Evolutionary conservation across 2,329 filamentous ascomycete genomes (phyloP), one percentile per base, ranked within the genome.

Genomic region (Fusarium newnesense): DNA sequence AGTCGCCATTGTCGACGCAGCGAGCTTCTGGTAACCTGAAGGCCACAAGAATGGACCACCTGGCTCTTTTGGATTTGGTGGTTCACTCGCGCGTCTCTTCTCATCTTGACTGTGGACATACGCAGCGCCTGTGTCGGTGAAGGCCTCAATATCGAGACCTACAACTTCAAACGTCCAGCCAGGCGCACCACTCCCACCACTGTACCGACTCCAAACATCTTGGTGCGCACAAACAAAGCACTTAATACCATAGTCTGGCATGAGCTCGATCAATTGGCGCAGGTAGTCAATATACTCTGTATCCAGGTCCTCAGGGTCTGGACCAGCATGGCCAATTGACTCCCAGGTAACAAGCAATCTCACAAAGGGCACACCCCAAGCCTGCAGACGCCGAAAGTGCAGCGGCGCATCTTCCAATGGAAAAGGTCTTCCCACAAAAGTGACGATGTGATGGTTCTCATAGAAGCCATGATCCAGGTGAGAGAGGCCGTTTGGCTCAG

Each of bases 141-240:
- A 82, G 12, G 81, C 78, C 52, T 81, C 79, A 36, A 82, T 76
- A 60, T 84, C 81, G 4, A 84, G 79, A 1, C 83, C 83, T 3
- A 80, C 83, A 1, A 82, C 79, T 59, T 83, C 80, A 66, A 84
- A 84, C 0, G 83, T 84, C 83, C 83, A 84, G 12, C 81, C 79
- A 0, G 83, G 83, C 8, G 83, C 83, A 52, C 83, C 83, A 47
- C 83, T 84, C 1, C 83, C 83, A 15, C 83, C 83, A 36, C 82
- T 83, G 63, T 81, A 84, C 9, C 83, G 77, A 50, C 82, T 84
- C 83, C 83, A 84, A 16, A 84, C 82, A 47, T 84, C 83, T 68
- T 84, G 83, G 28, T 84, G 83, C 1, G 81, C 83, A 64, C 83
- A 84, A n/a, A 84, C 60, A 64, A 84, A 84, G 70, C 83, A 83